Evolutionary conservation across 305 asterid genomes (phyloP).

Genomic region (Fraxinus sp.): DNA sequence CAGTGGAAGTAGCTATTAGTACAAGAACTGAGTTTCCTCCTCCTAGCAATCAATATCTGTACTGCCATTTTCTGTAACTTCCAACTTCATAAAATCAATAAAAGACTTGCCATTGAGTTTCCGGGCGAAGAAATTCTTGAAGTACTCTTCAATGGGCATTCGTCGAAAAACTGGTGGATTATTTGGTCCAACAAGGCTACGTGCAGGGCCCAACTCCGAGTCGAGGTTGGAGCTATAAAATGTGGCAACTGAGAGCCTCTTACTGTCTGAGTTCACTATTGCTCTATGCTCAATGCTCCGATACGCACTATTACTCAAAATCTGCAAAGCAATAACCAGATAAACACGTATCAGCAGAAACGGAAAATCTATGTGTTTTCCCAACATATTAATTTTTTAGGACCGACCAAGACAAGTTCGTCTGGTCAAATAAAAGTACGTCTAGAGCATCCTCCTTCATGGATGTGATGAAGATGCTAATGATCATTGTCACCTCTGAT

Average conservation of each 20-base stretch:
- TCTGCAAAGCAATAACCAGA: conserved; percentile 25
- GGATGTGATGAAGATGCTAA: neutral
- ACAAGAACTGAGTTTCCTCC: neutral
- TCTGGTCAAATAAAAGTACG: neutral
- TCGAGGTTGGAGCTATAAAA: conserved; percentile 38
- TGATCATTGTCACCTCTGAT: neutral
- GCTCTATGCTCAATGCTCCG: conserved; percentile 55
- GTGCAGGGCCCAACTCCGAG: conserved; percentile 41
- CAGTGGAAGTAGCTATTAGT: neutral
- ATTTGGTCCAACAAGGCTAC: conserved; percentile 26
- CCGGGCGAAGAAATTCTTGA: conserved; percentile 35
- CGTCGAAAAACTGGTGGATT: conserved; percentile 36
- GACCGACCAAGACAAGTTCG: neutral
- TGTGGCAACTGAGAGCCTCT: conserved; percentile 48
- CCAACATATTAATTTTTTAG: neutral
- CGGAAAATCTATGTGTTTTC: neutral
- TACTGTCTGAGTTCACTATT: conserved; percentile 32
- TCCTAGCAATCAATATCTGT: neutral
- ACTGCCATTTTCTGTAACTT: neutral
- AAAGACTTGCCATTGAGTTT: conserved; percentile 44
- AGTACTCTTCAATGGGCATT: conserved; percentile 28
- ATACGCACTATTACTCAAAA: conserved; percentile 47
- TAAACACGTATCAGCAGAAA: neutral
- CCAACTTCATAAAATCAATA: conserved; percentile 42
- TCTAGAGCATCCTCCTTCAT: neutral